These are phyloP conservation scores for Phlebopus sp. DNA, from an alignment of 1,284 basidiomycete species.

Conservation along the genomic window DNA sequence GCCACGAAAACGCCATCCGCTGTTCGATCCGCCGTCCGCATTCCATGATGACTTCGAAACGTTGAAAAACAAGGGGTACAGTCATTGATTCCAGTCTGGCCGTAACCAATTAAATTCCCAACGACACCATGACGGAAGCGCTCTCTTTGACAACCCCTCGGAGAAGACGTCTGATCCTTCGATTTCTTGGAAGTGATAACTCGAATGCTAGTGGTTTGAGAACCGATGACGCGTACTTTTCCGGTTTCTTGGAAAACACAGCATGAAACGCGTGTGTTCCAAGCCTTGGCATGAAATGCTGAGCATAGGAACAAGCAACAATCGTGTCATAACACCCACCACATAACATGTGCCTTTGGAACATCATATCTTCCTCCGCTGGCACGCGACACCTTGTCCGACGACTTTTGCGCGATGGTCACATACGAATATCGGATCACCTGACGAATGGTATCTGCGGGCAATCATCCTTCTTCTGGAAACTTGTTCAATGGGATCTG, in stretches of 20 bases:
- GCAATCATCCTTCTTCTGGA: background rate
- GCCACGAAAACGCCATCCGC: too few species aligned
- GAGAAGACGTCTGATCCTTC: conserved; percentile 43
- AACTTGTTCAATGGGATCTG: conserved; percentile 6
- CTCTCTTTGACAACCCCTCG: conserved; percentile 49
- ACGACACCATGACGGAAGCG: conserved; percentile 23
- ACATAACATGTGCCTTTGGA: conserved; percentile 53
- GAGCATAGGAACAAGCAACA: conserved; percentile 2
- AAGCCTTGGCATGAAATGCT: conserved; percentile 54
- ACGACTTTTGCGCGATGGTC: conserved; percentile 48
- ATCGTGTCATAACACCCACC: conserved; percentile 44
- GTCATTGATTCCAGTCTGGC: background rate
- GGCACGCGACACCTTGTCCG: conserved; percentile 41
- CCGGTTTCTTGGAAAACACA: conserved; percentile 57
- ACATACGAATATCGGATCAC: conserved; percentile 56
- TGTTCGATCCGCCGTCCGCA: too few species aligned
- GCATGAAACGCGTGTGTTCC: conserved; percentile 74
- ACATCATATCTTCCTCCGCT: conserved; percentile 41
- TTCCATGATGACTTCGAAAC: background rate
- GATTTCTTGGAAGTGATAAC: conserved; percentile 44
- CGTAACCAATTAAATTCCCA: conserved; percentile 20
- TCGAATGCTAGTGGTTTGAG: conserved; percentile 51
- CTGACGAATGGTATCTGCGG: conserved; percentile 55
- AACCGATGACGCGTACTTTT: conserved; percentile 44
- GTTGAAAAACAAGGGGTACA: background rate